Evolutionary conservation across 2,329 filamentous ascomycete genomes (phyloP), one percentile per base, ranked within the genome.

Genomic region (Fusarium irregulare): DNA sequence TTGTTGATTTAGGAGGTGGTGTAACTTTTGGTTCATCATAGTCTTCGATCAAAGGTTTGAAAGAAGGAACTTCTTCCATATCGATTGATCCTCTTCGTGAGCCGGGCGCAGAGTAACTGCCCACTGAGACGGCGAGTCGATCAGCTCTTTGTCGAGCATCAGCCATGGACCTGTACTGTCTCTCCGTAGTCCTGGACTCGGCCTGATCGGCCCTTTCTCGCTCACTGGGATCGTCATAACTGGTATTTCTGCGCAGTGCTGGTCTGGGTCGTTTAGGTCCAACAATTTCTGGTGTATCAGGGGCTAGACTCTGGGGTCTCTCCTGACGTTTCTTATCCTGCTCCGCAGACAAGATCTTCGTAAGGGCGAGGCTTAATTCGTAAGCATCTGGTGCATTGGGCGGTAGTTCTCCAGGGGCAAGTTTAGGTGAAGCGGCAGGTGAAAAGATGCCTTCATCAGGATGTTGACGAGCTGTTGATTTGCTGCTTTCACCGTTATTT

Each of bases 221-320:
- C 72, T 83, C 81, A 68, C 78, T 76, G 2, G 80, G 80, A 14
- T 73, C 80, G 59, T 82, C 79, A 58, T 83, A 83, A 68, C 81
- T 83, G 44, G 81, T 83, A 68, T 82, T 83, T 42, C 81, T 79
- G 66, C 80, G 76, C n/a, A 83, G 71, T 13, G 78, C 81, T 25
- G 81, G 81, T 44, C 80, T 77, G 13, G 80, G 80, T 11, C 75
- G 71, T 60, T 64, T 75, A 18, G 60, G 73, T 11, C 44, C 57
- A n/a, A 34, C 14, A 21, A 23, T 8, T 3, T 76, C 74, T 46
- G 71, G 70, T 44, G 75, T 62, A 27, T 49, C 34, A 37, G 56
- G 66, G 13, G 50, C 55, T 9, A 56, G 54, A 14, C 11, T 48
- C 11, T 64, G 58, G 5, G 14, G 20, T 20, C 56, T 64, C 21